These are phyloP conservation scores for Aspergillus costaricaensis DNA, from an alignment of 2,329 filamentous ascomycete species.

Conservation along the genomic window DNA sequence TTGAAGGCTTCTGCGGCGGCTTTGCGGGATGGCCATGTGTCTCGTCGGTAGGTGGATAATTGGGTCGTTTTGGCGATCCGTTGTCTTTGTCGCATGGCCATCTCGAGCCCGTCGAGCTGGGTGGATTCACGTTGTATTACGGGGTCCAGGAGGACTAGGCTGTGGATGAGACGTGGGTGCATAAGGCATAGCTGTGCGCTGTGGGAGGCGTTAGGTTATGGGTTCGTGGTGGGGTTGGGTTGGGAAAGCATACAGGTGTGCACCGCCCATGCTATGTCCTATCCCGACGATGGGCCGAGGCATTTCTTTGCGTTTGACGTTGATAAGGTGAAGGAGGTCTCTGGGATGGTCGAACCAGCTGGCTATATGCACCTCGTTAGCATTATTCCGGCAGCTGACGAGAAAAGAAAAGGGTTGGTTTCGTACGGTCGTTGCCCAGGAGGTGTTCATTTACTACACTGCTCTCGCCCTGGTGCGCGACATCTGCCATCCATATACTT, in stretches of 20 bases:
- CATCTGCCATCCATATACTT: slow-evolving; percentile 86
- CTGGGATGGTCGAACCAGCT: slow-evolving; percentile 84
- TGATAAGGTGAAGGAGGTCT: slow-evolving; percentile 82
- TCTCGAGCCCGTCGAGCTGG: slow-evolving; percentile 33
- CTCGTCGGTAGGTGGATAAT: slow-evolving; percentile 71
- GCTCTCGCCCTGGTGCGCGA: slow-evolving; percentile 81
- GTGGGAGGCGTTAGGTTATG: background rate
- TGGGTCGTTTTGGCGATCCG: slow-evolving; percentile 42
- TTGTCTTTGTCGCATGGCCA: slow-evolving; percentile 23
- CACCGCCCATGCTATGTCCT: slow-evolving; percentile 86
- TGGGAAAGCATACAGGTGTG: slow-evolving; percentile 56
- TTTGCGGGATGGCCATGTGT: slow-evolving; percentile 75
- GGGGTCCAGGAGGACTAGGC: slow-evolving; percentile 79
- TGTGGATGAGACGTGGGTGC: slow-evolving; percentile 77
- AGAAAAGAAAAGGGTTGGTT: background rate
- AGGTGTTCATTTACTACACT: slow-evolving; percentile 72
- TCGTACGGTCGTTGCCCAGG: slow-evolving; percentile 81
- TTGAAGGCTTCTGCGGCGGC: slow-evolving; percentile 68
- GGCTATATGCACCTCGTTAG: slow-evolving; percentile 52
- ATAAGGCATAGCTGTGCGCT: slow-evolving; percentile 68
- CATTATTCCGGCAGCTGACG: background rate
- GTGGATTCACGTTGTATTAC: slow-evolving; percentile 63
- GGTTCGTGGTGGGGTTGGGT: slow-evolving; percentile 5
- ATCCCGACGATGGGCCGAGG: slow-evolving; percentile 80
- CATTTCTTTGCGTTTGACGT: slow-evolving; percentile 76